These are phyloP conservation scores for Cenococcum geophilum DNA, from an alignment of 495 filamentous ascomycete genomes.

Conservation along the genomic window DNA sequence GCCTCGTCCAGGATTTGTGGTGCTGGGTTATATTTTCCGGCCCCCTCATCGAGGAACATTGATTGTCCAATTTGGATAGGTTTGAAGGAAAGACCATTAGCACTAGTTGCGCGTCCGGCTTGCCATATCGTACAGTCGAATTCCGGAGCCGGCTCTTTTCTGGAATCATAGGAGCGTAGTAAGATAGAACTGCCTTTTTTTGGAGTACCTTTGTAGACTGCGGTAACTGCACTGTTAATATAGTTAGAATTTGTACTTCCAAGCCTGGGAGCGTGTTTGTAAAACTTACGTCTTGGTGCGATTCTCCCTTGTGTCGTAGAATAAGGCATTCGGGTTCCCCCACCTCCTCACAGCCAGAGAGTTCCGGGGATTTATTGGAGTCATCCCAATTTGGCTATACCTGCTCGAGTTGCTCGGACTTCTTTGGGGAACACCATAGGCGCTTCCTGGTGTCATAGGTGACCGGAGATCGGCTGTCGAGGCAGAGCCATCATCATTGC, in stretches of 20 bases:
- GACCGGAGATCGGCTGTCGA: conserved; percentile 16
- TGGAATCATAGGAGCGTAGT: conserved; percentile 88
- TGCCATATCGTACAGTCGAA: conserved; percentile 93
- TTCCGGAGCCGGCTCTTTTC: conserved; percentile 81
- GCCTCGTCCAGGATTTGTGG: conserved; percentile 85
- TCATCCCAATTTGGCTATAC: conserved; percentile 44
- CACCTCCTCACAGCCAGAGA: conserved; percentile 42
- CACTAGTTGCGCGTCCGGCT: conserved; percentile 88
- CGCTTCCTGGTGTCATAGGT: conserved; percentile 26
- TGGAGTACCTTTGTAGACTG: conserved; percentile 76
- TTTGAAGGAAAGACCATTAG: conserved; percentile 90
- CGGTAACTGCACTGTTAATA: conserved; percentile 68
- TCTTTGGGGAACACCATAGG: conserved; percentile 21
- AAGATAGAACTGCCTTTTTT: conserved; percentile 60
- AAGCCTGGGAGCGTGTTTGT: too few relatives aligned
- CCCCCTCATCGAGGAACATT: conserved; percentile 87
- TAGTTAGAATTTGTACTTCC: conserved; percentile 31
- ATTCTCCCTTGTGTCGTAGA: conserved; percentile 79
- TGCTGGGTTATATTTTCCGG: conserved; percentile 86
- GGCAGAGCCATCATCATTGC: conserved; percentile 47
- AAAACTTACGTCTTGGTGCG: conserved; percentile 82
- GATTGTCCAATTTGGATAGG: conserved; percentile 90
- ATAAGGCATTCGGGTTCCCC: conserved; percentile 56
- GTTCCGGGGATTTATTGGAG: conserved; percentile 26
- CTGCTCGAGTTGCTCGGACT: conserved; percentile 55